A percentile compares a stretch with the other conserved stretches of the same genome.
Conservation (phyloP, 2,329 filamentous ascomycete species). For the Claviceps monticola region DNA sequence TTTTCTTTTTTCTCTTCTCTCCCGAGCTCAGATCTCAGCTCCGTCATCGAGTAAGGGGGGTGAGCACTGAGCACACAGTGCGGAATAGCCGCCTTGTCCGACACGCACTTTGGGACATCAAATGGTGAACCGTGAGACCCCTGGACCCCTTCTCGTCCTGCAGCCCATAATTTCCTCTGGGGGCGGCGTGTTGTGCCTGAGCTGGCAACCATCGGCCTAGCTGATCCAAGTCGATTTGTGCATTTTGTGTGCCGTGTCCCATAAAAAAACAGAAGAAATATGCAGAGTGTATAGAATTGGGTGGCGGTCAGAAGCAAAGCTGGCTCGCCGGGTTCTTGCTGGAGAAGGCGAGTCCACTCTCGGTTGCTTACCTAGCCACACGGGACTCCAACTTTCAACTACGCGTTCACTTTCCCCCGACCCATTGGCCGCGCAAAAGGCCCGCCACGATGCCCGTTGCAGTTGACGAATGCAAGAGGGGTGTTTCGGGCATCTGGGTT, state of each 20-base stretch:
- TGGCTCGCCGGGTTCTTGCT: background rate
- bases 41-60: background rate
- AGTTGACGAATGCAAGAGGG: background rate
- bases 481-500: background rate
- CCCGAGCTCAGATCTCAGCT: background rate
- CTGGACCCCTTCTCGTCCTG: conserved; percentile 3
- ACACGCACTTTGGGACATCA: background rate
- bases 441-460: background rate
- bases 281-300: background rate
- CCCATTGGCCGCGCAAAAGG: background rate
- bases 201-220: background rate
- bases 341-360: background rate
- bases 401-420: background rate
- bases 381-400: background rate
- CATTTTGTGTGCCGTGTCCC: background rate
- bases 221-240: background rate
- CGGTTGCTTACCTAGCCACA: background rate
- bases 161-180: conserved; percentile 1
- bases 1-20: background rate
- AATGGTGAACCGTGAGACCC: background rate
- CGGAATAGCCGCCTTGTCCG: background rate
- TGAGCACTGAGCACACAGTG: background rate
- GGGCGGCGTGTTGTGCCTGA: conserved; percentile 1
- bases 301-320: conserved; percentile 2
- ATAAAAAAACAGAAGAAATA: background rate